Evolutionary conservation across 768 basidiomycete genomes (phyloP), one percentile per base, ranked within the genome.

Genomic region (Mycena indigotica): DNA sequence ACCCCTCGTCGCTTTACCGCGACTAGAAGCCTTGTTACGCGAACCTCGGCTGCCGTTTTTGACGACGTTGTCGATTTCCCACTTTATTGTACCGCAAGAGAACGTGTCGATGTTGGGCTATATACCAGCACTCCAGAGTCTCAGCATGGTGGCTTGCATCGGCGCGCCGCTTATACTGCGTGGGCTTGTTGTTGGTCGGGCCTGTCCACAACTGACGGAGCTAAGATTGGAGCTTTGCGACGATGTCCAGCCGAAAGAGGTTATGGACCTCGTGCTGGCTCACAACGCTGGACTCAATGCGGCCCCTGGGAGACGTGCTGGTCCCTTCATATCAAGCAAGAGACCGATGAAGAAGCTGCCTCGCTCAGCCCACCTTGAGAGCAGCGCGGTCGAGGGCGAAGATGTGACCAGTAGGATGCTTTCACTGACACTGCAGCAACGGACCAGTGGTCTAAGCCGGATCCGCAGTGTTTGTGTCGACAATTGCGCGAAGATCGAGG

Each of bases 1-100:
- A 67, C 63, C 58, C 65, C 62, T 38, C 28, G 57, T 52, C 58
- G 51, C 62, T 5, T 69, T 85, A 52, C 80, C 80, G 35, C 75
- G 78, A 28, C 73, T 82, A 26, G 81, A 84, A 67, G 76, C 71
- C 32, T 72, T 86, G 55, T 82, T 85, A 65, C 78, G 79, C 52
- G 82, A 85, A 67, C 83, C 84, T 5, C 82, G 82, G 50, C 75
- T 84, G 26, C 77, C 73, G 3, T 64, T 72, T 53, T 71, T 86
- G 32, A 80, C 81, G 28, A 75, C 80, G 58, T 77, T 86, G 56
- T 78, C 80, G 17, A 63, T 86, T 45, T 77, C 80, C 38, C 72
- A 75, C 50, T 80, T 81, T 66, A 69, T 71, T 46, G 72, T 85
- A 57, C 68, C 71, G 10, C 50, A 67, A 4, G 77, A 76, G 44